Percentiles rank a stretch among this genome's conserved stretches.
Evolutionary conservation across 805 yeast genomes (phyloP).

Genomic region (Lipomyces yamanashiensis): DNA sequence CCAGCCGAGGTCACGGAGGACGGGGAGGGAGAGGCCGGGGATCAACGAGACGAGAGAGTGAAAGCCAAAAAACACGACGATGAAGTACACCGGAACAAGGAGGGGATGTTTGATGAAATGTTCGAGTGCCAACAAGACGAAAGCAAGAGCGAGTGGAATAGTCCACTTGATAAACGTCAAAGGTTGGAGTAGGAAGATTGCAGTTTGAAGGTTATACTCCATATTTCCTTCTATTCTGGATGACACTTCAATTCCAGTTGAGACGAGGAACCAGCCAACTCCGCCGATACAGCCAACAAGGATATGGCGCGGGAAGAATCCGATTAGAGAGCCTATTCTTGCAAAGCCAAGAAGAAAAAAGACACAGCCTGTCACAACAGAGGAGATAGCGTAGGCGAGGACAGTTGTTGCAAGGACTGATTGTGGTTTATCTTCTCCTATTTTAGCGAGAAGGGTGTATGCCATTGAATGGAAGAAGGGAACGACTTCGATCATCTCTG

Average conservation of each 20-base stretch:
- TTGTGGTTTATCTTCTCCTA: slow-evolving; percentile 55
- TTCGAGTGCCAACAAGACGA: slow-evolving; percentile 63
- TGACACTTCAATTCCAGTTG: slow-evolving; percentile 91
- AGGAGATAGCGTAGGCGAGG: slow-evolving; percentile 78
- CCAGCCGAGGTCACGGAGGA: slow-evolving; percentile 80
- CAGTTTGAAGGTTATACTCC: slow-evolving; percentile 62
- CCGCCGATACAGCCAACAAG: slow-evolving; percentile 98
- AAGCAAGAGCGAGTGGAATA: slow-evolving; percentile 69
- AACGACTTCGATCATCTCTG: slow-evolving; percentile 99
- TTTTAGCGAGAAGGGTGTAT: slow-evolving; percentile 59
- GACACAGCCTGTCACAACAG: slow-evolving; percentile 83
- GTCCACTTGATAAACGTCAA: slow-evolving; percentile 67
- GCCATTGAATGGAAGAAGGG: slow-evolving; percentile 99
- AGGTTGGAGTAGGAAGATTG: slow-evolving; percentile 48
- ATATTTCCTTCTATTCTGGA: slow-evolving; percentile 78
- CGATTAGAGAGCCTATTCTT: slow-evolving; percentile 81
- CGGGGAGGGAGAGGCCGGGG: slow-evolving; percentile 64
- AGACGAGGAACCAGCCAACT: slow-evolving; percentile 88
- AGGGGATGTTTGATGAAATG: slow-evolving; percentile 65
- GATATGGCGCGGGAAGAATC: slow-evolving; percentile 95
- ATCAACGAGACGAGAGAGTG: slow-evolving; percentile 68
- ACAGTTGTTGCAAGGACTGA: slow-evolving; percentile 81
- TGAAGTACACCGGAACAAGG: slow-evolving; percentile 73
- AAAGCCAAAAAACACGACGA: slow-evolving; percentile 67
- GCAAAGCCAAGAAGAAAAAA: slow-evolving; percentile 79